These are phyloP conservation scores for Suzukiozyma palmioleophila DNA, from an alignment of 1,139 yeast genomes.

Conservation along the genomic window DNA sequence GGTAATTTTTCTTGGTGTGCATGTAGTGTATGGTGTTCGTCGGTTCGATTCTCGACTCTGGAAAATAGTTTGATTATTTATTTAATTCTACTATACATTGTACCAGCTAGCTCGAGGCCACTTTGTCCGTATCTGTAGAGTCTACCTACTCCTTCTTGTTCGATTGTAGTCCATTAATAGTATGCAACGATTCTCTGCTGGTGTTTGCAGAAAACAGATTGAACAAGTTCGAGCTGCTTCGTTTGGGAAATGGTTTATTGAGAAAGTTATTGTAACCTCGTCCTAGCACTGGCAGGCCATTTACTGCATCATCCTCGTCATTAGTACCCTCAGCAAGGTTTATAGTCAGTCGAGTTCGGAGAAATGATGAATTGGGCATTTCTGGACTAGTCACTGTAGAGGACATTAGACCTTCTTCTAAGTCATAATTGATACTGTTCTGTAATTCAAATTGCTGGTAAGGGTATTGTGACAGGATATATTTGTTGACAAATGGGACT, in stretches of 20 bases:
- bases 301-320: slow-evolving; percentile 9
- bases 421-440: slow-evolving; percentile 12
- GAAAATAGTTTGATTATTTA: too few relatives aligned
- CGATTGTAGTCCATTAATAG: slow-evolving; percentile 19
- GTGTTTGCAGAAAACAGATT: slow-evolving; percentile 18
- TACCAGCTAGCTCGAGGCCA: too few relatives aligned
- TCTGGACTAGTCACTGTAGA: slow-evolving; percentile 15
- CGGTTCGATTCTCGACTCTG: background rate
- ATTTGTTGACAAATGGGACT: slow-evolving; percentile 15
- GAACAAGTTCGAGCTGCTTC: slow-evolving; percentile 10
- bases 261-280: slow-evolving; percentile 23
- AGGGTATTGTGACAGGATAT: background rate
- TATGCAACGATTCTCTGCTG: slow-evolving; percentile 27
- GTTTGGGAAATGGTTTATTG: slow-evolving; percentile 37
- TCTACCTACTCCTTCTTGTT: slow-evolving; percentile 10
- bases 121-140: too few relatives aligned
- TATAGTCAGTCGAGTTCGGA: slow-evolving; percentile 40
- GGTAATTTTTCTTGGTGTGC: slow-evolving; percentile 2
- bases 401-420: slow-evolving; percentile 31
- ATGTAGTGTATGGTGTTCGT: background rate
- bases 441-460: slow-evolving; percentile 1
- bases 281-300: slow-evolving; percentile 4
- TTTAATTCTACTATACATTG: too few relatives aligned
- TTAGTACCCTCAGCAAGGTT: slow-evolving; percentile 25
- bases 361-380: slow-evolving; percentile 20